Conservation (phyloP, 352 stramenopile genomes). For the Phytophthora parvispora region DNA sequence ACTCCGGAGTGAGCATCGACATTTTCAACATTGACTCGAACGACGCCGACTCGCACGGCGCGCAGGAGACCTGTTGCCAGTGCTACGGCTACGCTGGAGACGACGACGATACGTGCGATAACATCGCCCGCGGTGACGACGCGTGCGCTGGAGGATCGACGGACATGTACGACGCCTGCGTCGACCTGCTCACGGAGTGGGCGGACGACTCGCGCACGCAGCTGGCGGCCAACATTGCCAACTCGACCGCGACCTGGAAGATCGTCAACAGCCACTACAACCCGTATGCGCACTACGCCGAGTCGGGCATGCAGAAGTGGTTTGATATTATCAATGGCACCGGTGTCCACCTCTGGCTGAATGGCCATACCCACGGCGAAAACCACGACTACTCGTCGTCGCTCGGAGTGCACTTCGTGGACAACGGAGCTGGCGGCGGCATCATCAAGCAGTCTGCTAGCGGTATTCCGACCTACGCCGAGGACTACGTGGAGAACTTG, state of each 20-base stretch:
- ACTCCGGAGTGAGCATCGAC: slow-evolving; percentile 57
- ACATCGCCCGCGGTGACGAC: slow-evolving; percentile 50
- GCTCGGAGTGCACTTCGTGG: slow-evolving; percentile 75
- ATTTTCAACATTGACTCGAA: slow-evolving; percentile 74
- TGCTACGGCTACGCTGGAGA: slow-evolving; percentile 65
- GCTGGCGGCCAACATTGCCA: slow-evolving; percentile 47
- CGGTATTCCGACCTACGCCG: slow-evolving; percentile 66
- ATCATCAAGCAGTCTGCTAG: slow-evolving; percentile 79
- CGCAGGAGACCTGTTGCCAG: slow-evolving; percentile 60
- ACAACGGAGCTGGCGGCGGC: slow-evolving; percentile 77
- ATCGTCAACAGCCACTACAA: slow-evolving; percentile 78
- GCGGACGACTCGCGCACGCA: slow-evolving; percentile 52
- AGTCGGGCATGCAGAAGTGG: slow-evolving; percentile 46
- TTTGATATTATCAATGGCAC: slow-evolving; percentile 52
- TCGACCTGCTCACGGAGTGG: slow-evolving; percentile 51
- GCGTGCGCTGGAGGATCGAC: slow-evolving; percentile 51
- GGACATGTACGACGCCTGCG: slow-evolving; percentile 54
- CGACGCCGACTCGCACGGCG: slow-evolving; percentile 60
- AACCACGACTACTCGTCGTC: slow-evolving; percentile 72
- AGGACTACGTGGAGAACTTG: slow-evolving; percentile 60
- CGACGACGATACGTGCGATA: slow-evolving; percentile 52
- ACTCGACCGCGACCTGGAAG: slow-evolving; percentile 72
- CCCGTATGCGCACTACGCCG: slow-evolving; percentile 55
- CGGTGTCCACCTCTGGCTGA: slow-evolving; percentile 50
- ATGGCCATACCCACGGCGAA: slow-evolving; percentile 70